phyloP scores from a whole-genome alignment of 176 grass and related monocot species.

The Cenchrus fungigraminus region DNA sequence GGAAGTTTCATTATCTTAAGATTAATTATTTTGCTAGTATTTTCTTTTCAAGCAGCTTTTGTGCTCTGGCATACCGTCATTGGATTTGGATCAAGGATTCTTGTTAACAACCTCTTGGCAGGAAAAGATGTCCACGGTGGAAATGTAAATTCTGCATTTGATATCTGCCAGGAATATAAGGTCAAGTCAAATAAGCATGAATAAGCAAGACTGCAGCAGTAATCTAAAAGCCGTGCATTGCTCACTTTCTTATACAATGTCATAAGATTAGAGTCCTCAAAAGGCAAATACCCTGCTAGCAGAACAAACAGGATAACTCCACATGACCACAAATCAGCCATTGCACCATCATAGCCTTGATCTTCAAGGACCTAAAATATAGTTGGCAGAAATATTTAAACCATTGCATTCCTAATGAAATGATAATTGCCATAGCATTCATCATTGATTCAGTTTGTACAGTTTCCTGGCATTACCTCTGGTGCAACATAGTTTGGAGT shows the following conservation, averaged over 20 bases:
- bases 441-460: not conserved
- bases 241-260: slow-evolving; percentile 92
- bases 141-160: slow-evolving; percentile 75
- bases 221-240: slow-evolving; percentile 26
- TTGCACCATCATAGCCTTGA: slow-evolving; percentile 95
- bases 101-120: slow-evolving; percentile 94
- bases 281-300: slow-evolving; percentile 98
- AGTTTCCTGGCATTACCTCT: slow-evolving; percentile 57
- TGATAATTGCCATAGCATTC: not conserved
- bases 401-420: not conserved
- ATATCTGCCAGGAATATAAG: slow-evolving; percentile 61
- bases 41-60: slow-evolving; percentile 31
- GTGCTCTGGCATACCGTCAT: slow-evolving; percentile 63
- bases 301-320: slow-evolving; percentile 98
- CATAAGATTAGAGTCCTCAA: slow-evolving; percentile 98
- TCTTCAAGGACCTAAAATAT: slow-evolving; percentile 82
- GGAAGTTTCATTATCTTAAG: slow-evolving; percentile 15
- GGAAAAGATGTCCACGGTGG: slow-evolving; percentile 88
- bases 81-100: slow-evolving; percentile 91
- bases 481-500: slow-evolving; percentile 99
- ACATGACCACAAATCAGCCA: slow-evolving; percentile 98
- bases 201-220: slow-evolving; percentile 2
- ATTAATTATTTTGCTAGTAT: not conserved
- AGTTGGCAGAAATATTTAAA: not conserved
- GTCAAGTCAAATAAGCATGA: slow-evolving; percentile 32